These are phyloP conservation scores for Globisporangium sylvaticum DNA, from an alignment of 352 stramenopile genomes.

Conservation along the genomic window DNA sequence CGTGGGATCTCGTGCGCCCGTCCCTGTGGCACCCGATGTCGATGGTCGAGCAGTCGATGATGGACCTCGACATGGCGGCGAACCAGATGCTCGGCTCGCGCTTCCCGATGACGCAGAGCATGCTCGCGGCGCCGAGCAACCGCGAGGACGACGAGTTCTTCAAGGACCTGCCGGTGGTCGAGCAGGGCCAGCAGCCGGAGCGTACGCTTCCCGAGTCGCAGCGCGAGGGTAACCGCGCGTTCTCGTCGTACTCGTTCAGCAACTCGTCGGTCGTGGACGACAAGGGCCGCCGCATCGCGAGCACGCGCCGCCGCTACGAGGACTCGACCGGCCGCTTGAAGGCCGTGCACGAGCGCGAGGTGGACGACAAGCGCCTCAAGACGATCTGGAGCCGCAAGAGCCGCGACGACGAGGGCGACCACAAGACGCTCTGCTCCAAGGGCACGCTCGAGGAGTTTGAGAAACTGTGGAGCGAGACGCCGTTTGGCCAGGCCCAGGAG, in stretches of 20 bases:
- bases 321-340: constrained; percentile 79
- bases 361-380: constrained; percentile 56
- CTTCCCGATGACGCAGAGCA: constrained; percentile 13
- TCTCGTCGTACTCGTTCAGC: constrained; percentile 78
- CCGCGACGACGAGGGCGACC: constrained; percentile 59
- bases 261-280: constrained; percentile 73
- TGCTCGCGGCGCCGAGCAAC: constrained; percentile 6
- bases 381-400: constrained; percentile 69
- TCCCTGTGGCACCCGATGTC: constrained; percentile 78
- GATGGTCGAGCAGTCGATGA: constrained; percentile 79
- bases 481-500: constrained; percentile 61
- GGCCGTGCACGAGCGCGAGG: constrained; percentile 75
- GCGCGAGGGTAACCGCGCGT: constrained; percentile 30
- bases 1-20: constrained; percentile 15
- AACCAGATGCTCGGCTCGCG: constrained; percentile 29
- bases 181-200: constrained; percentile 24
- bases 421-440: constrained; percentile 57
- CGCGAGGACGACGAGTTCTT: constrained; percentile 69
- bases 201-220: constrained; percentile 19
- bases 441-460: constrained; percentile 66
- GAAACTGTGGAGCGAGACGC: constrained; percentile 62
- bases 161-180: constrained; percentile 52
- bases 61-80: constrained; percentile 56
- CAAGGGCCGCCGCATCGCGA: constrained; percentile 54
- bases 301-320: constrained; percentile 77